Evolutionary conservation across 768 basidiomycete genomes (phyloP).

Genomic region (Naganishia friedmannii): DNA sequence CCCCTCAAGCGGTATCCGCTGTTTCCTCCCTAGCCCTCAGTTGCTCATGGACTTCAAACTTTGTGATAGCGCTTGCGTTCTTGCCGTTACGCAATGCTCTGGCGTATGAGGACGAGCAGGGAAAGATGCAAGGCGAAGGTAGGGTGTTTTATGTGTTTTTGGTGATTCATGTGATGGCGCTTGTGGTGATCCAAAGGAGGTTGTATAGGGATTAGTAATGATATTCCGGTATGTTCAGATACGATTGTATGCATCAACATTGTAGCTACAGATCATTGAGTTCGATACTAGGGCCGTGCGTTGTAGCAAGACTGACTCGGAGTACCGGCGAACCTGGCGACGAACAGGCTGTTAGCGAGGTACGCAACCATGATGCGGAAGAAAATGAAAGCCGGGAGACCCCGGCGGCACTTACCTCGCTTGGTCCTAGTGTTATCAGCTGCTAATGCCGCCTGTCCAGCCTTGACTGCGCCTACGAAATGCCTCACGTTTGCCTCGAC

Average conservation of each 20-base stretch:
- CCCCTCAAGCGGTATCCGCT: constrained; percentile 72
- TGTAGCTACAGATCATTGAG: constrained; percentile 60
- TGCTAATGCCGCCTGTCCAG: constrained; percentile 51
- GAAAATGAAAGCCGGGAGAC: not conserved
- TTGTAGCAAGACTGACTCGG: constrained; percentile 79
- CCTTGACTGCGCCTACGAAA: constrained; percentile 58
- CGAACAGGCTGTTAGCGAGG: not conserved
- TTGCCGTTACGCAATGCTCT: constrained; percentile 76
- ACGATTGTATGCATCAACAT: not conserved
- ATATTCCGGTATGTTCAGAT: not conserved
- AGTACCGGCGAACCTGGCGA: constrained; percentile 67
- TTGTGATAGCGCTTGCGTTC: constrained; percentile 77
- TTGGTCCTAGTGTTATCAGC: constrained; percentile 62
- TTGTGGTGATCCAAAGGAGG: constrained; percentile 37
- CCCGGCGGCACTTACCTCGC: constrained; percentile 50
- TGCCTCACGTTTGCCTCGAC: constrained; percentile 74
- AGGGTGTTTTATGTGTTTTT: constrained; percentile 85
- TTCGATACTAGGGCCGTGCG: constrained; percentile 83
- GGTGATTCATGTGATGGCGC: constrained; percentile 55
- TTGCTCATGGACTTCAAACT: constrained; percentile 78
- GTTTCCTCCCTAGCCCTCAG: constrained; percentile 73
- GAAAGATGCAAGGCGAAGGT: constrained; percentile 64
- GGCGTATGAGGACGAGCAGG: constrained; percentile 44
- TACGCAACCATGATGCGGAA: too few species aligned
- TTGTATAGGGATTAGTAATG: constrained; percentile 28